Base-by-base conservation (phyloP, 176 grass and related monocot species). In the Saccharum spontaneum region DNA sequence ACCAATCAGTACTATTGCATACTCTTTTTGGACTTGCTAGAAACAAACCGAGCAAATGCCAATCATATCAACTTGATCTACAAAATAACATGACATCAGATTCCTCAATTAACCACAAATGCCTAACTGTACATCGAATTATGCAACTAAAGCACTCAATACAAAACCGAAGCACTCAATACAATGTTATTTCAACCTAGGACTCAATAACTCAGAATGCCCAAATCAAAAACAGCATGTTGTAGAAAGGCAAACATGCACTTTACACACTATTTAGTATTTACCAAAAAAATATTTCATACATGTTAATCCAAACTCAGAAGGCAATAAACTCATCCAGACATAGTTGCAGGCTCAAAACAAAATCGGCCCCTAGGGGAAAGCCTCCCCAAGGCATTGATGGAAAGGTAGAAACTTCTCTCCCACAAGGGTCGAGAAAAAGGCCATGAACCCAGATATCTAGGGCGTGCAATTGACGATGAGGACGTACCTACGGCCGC, bases 251-350 rank as follows among this genome's bases (percentile, higher is more conserved):
- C 30, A 74, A 15, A 36, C 10, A 44, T 75, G 10, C 57, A 55
- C 41, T 68, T 81, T 39, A 24, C 3, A 41, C 48, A 41, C 4
- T 10, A 59, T 59, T 59, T n/a, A 59, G 20, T 60, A 28, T 45
- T 83, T 76, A 67, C 40, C 36, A 10, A 73, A 63, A 72, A 20
- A 62, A 46, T 41, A 28, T 15, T 11, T 23, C 20, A 37, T 36
- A 48, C 26, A 74, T 59, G 22, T 76, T 76, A 9, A 16, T 33
- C 17, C 71, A 75, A 18, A 64, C 52, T n/a, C 34, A 70, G 7
- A 61, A 79, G 76, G 61, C 8, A 69, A 67, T 82, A 72, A 39
- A 22, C 67, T 39, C 17, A 69, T 69, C 36, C 67, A 69, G 67
- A 38, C 37, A 69, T 39, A 39, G 34, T 69, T 69, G 36, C 34